Conservation (phyloP, 2,329 filamentous ascomycete genomes). For the Colletotrichum trifolii region DNA sequence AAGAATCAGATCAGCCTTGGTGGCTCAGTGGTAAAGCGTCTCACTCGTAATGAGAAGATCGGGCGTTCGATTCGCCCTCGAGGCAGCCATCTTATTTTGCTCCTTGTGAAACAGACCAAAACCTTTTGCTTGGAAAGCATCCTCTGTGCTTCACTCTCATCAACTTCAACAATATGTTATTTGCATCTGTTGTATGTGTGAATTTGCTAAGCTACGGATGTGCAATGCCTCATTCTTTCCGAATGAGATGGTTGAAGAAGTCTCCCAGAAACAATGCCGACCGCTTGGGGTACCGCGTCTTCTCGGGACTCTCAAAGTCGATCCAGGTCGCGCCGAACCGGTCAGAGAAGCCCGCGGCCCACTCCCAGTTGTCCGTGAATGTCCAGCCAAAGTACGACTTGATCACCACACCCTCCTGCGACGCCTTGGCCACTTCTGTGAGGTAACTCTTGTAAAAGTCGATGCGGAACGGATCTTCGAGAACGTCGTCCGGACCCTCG, state of each 20-base stretch:
- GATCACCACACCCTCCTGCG: constrained; percentile 50
- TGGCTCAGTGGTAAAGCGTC: constrained; percentile 38
- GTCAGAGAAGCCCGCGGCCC: constrained; percentile 53
- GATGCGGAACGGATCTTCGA: constrained; percentile 51
- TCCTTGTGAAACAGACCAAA: background rate
- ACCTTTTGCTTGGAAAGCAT: background rate
- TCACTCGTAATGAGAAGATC: constrained; percentile 38
- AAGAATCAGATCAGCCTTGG: constrained; percentile 25
- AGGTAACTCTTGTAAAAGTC: constrained; percentile 53
- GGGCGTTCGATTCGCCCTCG: constrained; percentile 38
- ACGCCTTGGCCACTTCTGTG: constrained; percentile 50
- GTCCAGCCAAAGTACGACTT: constrained; percentile 55
- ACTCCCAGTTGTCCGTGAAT: constrained; percentile 57
- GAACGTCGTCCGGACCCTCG: constrained; percentile 43
- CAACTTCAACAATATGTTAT: background rate
- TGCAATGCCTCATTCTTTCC: background rate
- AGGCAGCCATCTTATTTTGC: constrained; percentile 17
- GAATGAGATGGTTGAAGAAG: constrained; percentile 45
- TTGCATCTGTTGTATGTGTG: background rate
- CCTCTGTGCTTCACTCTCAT: background rate
- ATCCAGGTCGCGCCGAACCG: constrained; percentile 54
- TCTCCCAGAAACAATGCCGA: constrained; percentile 45
- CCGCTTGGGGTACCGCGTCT: constrained; percentile 49
- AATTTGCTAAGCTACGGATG: background rate
- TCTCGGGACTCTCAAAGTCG: constrained; percentile 49